phyloP scores from a whole-genome alignment of 2,329 filamentous ascomycete species.

The Sarocladium kiliense region DNA sequence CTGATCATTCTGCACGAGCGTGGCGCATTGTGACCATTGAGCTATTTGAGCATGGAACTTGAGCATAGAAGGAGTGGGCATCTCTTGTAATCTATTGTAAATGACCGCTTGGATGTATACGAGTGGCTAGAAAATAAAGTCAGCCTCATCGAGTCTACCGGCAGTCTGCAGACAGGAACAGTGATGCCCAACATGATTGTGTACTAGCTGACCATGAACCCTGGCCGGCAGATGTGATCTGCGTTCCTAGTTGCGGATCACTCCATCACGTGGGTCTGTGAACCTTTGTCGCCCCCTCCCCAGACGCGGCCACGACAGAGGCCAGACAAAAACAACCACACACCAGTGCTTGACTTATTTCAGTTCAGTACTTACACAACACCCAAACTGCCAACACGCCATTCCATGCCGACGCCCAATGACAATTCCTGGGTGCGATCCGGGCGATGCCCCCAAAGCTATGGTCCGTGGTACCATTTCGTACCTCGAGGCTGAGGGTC shows the following conservation, averaged over 20 bases:
- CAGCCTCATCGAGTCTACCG: no score
- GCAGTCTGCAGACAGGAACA: no score
- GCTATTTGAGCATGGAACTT: no score
- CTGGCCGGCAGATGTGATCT: no score
- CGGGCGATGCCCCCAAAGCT: slow-evolving; percentile 31
- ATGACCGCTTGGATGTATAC: no score
- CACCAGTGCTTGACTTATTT: slow-evolving; percentile 2
- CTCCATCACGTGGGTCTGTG: slow-evolving; percentile 1
- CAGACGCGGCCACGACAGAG: background rate
- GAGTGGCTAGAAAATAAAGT: no score
- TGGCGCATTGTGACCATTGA: background rate
- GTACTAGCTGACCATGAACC: no score
- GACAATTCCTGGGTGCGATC: slow-evolving; percentile 24
- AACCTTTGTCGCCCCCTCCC: slow-evolving; percentile 3
- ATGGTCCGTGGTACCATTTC: slow-evolving; percentile 34
- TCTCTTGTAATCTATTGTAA: no score
- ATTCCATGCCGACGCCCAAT: background rate
- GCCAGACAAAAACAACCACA: slow-evolving; percentile 14
- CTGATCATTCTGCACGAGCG: slow-evolving; percentile 12
- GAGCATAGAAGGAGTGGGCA: background rate
- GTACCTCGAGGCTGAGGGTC: slow-evolving; percentile 31
- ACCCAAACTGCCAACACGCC: background rate
- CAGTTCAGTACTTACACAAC: slow-evolving; percentile 8
- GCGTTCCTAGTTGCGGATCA: no score
- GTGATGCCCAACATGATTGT: no score